A percentile compares a stretch with the other conserved stretches of the same genome.
Evolutionary conservation across 768 basidiomycete genomes (phyloP).

Genomic region (Boletus rufocinnamomeus): DNA sequence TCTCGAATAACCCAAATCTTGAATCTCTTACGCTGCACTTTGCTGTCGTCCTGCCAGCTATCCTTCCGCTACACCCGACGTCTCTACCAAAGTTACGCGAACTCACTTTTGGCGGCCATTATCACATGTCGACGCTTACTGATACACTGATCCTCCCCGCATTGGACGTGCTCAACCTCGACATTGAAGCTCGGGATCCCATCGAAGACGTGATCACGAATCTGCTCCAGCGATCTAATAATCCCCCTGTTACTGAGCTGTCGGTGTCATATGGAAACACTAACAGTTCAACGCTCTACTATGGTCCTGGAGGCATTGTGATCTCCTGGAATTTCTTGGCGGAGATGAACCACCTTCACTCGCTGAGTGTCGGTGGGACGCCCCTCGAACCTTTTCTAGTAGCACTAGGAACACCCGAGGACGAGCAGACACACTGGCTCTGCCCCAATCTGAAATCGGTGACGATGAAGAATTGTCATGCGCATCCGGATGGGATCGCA

Average conservation of each 20-base stretch:
- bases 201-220: slow-evolving; percentile 69
- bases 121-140: slow-evolving; percentile 58
- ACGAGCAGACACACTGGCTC: slow-evolving; percentile 58
- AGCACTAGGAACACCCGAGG: slow-evolving; percentile 60
- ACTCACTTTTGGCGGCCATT: slow-evolving; percentile 67
- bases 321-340: slow-evolving; percentile 68
- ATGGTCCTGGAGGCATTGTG: slow-evolving; percentile 56
- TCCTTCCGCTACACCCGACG: slow-evolving; percentile 59
- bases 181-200: slow-evolving; percentile 74
- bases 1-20: slow-evolving; percentile 58
- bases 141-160: slow-evolving; percentile 61
- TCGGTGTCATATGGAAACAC: slow-evolving; percentile 59
- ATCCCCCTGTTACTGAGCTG: slow-evolving; percentile 58
- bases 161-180: slow-evolving; percentile 60
- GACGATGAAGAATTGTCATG: slow-evolving; percentile 63
- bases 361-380: slow-evolving; percentile 64
- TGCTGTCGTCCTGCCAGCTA: slow-evolving; percentile 56
- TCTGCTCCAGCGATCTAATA: slow-evolving; percentile 59
- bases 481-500: slow-evolving; percentile 62
- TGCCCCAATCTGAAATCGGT: slow-evolving; percentile 65
- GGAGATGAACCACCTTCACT: slow-evolving; percentile 58
- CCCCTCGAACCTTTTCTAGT: slow-evolving; percentile 63
- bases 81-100: slow-evolving; percentile 55
- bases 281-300: slow-evolving; percentile 50
- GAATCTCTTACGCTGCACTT: slow-evolving; percentile 63